These are phyloP conservation scores for Staphylotrichum tortipilum DNA, from an alignment of 495 filamentous ascomycete species.

Conservation along the genomic window DNA sequence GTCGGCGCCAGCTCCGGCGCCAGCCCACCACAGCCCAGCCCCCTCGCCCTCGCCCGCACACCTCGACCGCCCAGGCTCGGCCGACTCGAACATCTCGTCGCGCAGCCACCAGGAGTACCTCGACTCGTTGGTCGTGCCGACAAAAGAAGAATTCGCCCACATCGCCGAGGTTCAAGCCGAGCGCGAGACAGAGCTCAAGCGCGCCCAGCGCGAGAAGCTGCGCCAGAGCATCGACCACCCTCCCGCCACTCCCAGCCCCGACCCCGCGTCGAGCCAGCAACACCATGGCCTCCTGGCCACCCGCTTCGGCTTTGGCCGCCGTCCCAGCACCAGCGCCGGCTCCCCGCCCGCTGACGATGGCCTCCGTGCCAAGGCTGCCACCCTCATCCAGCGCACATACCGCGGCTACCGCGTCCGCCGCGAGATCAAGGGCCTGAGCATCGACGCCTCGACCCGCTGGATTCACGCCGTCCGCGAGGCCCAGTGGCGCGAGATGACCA, in stretches of 20 bases:
- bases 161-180: slow-evolving; percentile 37
- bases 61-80: no score
- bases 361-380: slow-evolving; percentile 36
- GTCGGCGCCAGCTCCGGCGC: background rate
- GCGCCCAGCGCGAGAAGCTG: slow-evolving; percentile 25
- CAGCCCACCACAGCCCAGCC: background rate
- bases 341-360: no score
- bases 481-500: slow-evolving; percentile 48
- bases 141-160: slow-evolving; percentile 32
- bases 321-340: background rate
- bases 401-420: slow-evolving; percentile 62
- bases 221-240: slow-evolving; percentile 20
- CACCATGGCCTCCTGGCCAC: slow-evolving; percentile 1
- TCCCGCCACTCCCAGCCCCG: no score
- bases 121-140: slow-evolving; percentile 39
- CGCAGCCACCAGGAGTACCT: slow-evolving; percentile 36
- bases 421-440: slow-evolving; percentile 51
- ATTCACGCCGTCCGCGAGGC: slow-evolving; percentile 58
- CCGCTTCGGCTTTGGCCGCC: slow-evolving; percentile 10
- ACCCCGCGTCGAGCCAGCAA: background rate
- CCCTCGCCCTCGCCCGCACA: slow-evolving; percentile 6
- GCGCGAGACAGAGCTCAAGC: slow-evolving; percentile 37
- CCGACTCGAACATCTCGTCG: background rate
- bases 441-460: slow-evolving; percentile 64
- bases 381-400: slow-evolving; percentile 57